Percentiles rank a stretch among this genome's conserved stretches.
These are phyloP conservation scores for Epichloe hybrida DNA, from an alignment of 2,329 filamentous ascomycete genomes.

Conservation along the genomic window DNA sequence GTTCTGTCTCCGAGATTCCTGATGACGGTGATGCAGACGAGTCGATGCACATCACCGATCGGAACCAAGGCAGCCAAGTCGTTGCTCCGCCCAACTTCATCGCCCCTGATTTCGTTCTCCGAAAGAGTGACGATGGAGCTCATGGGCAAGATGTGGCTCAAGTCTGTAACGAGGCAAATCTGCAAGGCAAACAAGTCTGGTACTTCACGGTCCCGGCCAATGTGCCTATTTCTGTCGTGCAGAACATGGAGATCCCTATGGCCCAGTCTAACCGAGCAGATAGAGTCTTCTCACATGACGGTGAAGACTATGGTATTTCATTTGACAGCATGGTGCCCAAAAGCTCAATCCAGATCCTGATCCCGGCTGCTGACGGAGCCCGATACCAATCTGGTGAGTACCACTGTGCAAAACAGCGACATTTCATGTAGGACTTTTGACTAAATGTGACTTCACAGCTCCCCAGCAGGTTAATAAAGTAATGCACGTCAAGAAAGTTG, in stretches of 20 bases:
- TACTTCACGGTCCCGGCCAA: slow-evolving; percentile 63
- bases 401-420: slow-evolving; percentile 5
- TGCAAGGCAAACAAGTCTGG: slow-evolving; percentile 64
- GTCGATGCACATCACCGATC: slow-evolving; percentile 25
- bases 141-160: slow-evolving; percentile 33
- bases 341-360: slow-evolving; percentile 42
- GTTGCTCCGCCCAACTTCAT: slow-evolving; percentile 32
- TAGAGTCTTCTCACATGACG: slow-evolving; percentile 47
- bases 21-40: slow-evolving; percentile 23
- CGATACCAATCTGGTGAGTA: slow-evolving; percentile 40
- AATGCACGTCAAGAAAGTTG: slow-evolving; percentile 51
- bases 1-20: slow-evolving; percentile 7
- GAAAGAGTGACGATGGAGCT: slow-evolving; percentile 28
- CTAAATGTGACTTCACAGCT: slow-evolving; percentile 11
- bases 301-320: slow-evolving; percentile 47
- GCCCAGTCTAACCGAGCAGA: slow-evolving; percentile 39
- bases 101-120: slow-evolving; percentile 39
- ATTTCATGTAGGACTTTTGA: neutral
- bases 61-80: slow-evolving; percentile 17
- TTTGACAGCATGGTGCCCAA: slow-evolving; percentile 37
- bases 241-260: slow-evolving; percentile 47
- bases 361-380: slow-evolving; percentile 41
- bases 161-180: slow-evolving; percentile 43
- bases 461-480: slow-evolving; percentile 39
- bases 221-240: slow-evolving; percentile 53